phyloP scores from a whole-genome alignment of 148 eudicot genomes.

The Amaranthus cruentus region DNA sequence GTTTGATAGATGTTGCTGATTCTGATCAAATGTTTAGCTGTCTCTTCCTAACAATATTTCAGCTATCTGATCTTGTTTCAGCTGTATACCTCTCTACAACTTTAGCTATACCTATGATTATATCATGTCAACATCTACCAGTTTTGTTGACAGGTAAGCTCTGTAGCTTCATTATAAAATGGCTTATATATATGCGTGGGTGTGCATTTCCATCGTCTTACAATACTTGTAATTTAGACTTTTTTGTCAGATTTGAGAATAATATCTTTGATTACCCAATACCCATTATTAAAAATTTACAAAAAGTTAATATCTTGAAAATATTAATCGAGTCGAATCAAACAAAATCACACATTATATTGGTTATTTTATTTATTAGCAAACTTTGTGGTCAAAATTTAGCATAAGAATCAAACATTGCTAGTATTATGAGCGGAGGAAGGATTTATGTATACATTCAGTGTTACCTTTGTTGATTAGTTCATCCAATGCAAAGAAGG shows the following conservation, averaged over 20 bases:
- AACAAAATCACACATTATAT: too few species aligned
- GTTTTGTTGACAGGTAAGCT: conserved; percentile 88
- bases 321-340: too few species aligned
- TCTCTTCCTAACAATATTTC: conserved; percentile 28
- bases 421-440: too few species aligned
- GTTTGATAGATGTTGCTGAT: background rate
- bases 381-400: too few species aligned
- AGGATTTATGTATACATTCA: background rate
- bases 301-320: too few species aligned
- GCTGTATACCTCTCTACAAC: conserved; percentile 85
- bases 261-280: too few species aligned
- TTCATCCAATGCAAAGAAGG: background rate
- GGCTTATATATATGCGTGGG: background rate
- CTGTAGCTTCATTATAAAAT: background rate
- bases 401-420: too few species aligned
- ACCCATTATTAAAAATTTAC: too few species aligned
- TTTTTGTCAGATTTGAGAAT: too few species aligned
- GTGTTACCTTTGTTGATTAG: background rate
- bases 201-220: too few species aligned
- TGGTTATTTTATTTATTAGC: too few species aligned
- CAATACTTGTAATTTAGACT: too few species aligned
- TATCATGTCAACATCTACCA: conserved; percentile 79
- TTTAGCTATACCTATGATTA: conserved; percentile 92
- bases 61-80: conserved; percentile 37
- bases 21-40: background rate